These are phyloP conservation scores for Spinellus fusiger DNA, from an alignment of 192 early-diverging fungal genomes.

Conservation along the genomic window DNA sequence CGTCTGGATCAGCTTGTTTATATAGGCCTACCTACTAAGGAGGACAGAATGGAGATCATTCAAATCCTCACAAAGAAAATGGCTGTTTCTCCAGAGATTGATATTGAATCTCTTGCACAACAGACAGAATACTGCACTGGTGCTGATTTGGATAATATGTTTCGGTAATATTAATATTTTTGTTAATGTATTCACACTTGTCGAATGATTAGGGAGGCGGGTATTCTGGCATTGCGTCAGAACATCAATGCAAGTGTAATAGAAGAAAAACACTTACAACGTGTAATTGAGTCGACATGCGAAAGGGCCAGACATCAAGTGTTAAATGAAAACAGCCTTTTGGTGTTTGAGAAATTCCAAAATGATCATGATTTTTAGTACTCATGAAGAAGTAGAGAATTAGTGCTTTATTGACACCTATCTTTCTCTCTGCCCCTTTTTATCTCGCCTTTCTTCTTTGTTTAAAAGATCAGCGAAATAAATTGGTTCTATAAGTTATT, in stretches of 20 bases:
- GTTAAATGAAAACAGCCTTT: conserved; percentile 3
- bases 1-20: conserved; percentile 86
- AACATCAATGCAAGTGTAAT: conserved; percentile 7
- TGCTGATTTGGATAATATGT: conserved; percentile 67
- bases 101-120: conserved; percentile 42
- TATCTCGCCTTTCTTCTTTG: too few species aligned
- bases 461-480: too few species aligned
- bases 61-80: conserved; percentile 52
- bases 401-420: too few species aligned
- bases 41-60: conserved; percentile 69
- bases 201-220: conserved; percentile 15
- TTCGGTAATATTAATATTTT: conserved; percentile 28
- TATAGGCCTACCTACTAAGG: conserved; percentile 45
- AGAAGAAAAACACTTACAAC: conserved; percentile 3
- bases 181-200: background rate
- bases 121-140: conserved; percentile 66
- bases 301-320: conserved; percentile 11
- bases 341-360: conserved; percentile 13
- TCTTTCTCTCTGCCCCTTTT: too few species aligned
- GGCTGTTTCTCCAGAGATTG: conserved; percentile 46
- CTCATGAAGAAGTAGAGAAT: too few species aligned
- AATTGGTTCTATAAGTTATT: too few species aligned
- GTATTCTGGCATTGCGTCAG: conserved; percentile 15
- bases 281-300: background rate
- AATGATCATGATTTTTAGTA: conserved; percentile 14